These are phyloP conservation scores for Colletotrichum ledebouriae DNA, from an alignment of 2,329 filamentous ascomycete species.

Conservation along the genomic window DNA sequence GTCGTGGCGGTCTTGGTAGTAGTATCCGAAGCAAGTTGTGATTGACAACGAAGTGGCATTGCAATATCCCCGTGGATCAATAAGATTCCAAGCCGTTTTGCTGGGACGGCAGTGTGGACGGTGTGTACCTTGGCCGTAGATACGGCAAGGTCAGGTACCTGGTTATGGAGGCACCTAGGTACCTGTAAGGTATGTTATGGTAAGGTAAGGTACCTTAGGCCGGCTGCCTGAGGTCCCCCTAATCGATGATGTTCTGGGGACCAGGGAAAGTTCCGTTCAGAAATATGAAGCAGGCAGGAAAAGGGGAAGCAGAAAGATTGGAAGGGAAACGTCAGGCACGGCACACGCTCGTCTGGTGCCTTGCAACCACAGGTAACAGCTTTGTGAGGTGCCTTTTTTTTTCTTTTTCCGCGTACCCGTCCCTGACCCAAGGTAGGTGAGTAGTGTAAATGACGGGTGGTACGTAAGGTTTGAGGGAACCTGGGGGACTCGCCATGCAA, in stretches of 20 bases:
- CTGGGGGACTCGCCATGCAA: slow-evolving; percentile 34
- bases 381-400: too few relatives aligned
- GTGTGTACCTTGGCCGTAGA: slow-evolving; percentile 25
- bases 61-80: slow-evolving; percentile 41
- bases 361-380: background rate
- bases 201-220: background rate
- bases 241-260: background rate
- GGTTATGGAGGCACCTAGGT: background rate
- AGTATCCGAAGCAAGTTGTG: slow-evolving; percentile 30
- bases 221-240: too few relatives aligned
- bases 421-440: too few relatives aligned
- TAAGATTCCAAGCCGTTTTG: slow-evolving; percentile 42
- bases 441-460: slow-evolving; percentile 3
- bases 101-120: slow-evolving; percentile 36
- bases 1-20: slow-evolving; percentile 30
- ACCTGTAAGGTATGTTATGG: background rate
- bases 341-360: background rate
- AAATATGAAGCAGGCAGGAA: slow-evolving; percentile 18
- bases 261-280: slow-evolving; percentile 16
- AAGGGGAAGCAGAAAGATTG: background rate
- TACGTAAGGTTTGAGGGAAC: slow-evolving; percentile 37
- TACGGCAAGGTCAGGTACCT: slow-evolving; percentile 4
- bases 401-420: too few relatives aligned
- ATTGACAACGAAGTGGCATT: slow-evolving; percentile 41
- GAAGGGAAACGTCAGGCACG: slow-evolving; percentile 22